Evolutionary conservation across 176 grass and related monocot species (phyloP).

Genomic region (Pontederia paniculata): DNA sequence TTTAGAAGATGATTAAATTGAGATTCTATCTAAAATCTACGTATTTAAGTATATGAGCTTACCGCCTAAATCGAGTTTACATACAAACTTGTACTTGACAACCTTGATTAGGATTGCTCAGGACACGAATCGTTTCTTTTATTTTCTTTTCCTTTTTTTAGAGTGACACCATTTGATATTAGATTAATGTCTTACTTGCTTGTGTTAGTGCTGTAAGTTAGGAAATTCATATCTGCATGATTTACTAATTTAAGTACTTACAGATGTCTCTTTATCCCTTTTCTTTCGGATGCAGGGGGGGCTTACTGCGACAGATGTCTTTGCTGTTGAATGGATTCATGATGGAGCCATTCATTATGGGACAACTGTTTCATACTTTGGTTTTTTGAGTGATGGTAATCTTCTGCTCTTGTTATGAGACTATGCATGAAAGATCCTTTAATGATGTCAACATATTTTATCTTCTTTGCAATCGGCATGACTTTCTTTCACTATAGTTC

Average conservation of each 20-base stretch:
- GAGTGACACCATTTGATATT: no score
- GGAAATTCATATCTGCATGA: background rate
- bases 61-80: no score
- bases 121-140: no score
- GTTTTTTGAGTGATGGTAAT: constrained; percentile 96
- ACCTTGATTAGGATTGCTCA: no score
- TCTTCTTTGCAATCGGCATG: no score
- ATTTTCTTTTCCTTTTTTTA: no score
- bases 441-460: background rate
- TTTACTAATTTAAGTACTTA: constrained; percentile 12
- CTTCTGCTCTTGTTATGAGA: constrained; percentile 4
- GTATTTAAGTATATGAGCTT: no score
- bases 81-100: no score
- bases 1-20: no score
- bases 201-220: background rate
- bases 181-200: no score
- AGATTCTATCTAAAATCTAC: no score
- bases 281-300: constrained; percentile 39
- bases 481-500: no score
- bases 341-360: constrained; percentile 63
- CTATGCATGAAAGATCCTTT: background rate
- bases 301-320: constrained; percentile 69
- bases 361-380: constrained; percentile 91
- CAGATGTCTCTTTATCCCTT: constrained; percentile 19
- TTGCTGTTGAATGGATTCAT: constrained; percentile 57